Evolutionary conservation across 352 stramenopile species (phyloP).

Genomic region (Globisporangium viniferum): DNA sequence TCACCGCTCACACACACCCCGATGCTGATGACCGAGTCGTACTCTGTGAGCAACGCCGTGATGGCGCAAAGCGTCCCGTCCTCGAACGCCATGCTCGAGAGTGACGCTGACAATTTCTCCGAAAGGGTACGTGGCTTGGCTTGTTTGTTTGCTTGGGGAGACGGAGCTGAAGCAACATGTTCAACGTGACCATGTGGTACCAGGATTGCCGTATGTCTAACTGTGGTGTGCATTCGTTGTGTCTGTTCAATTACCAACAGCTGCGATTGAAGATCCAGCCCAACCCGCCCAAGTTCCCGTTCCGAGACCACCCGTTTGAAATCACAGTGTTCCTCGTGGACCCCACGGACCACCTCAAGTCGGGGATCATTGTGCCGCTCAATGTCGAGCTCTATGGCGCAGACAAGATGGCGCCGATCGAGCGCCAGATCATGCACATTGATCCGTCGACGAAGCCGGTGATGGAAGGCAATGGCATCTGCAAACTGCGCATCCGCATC

Average conservation of each 20-base stretch:
- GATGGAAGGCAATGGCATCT: slow-evolving; percentile 83
- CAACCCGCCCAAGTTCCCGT: slow-evolving; percentile 81
- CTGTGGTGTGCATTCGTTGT: not conserved
- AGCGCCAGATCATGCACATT: slow-evolving; percentile 79
- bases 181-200: not conserved
- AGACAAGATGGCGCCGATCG: slow-evolving; percentile 79
- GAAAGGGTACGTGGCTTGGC: slow-evolving; percentile 36
- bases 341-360: slow-evolving; percentile 73
- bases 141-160: not conserved
- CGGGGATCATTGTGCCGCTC: slow-evolving; percentile 69
- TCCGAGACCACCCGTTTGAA: slow-evolving; percentile 83
- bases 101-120: slow-evolving; percentile 49
- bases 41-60: slow-evolving; percentile 22
- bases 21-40: slow-evolving; percentile 70
- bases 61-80: slow-evolving; percentile 4
- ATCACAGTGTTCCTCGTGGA: slow-evolving; percentile 88
- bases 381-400: slow-evolving; percentile 81
- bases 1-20: slow-evolving; percentile 10
- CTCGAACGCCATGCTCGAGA: slow-evolving; percentile 33
- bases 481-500: slow-evolving; percentile 76
- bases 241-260: slow-evolving; percentile 15
- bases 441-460: slow-evolving; percentile 74
- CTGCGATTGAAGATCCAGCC: slow-evolving; percentile 84
- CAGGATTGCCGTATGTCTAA: not conserved
- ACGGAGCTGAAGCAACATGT: not conserved